Evolutionary conservation across 2,329 filamentous ascomycete species (phyloP).

Genomic region (Aspergillus texensis): DNA sequence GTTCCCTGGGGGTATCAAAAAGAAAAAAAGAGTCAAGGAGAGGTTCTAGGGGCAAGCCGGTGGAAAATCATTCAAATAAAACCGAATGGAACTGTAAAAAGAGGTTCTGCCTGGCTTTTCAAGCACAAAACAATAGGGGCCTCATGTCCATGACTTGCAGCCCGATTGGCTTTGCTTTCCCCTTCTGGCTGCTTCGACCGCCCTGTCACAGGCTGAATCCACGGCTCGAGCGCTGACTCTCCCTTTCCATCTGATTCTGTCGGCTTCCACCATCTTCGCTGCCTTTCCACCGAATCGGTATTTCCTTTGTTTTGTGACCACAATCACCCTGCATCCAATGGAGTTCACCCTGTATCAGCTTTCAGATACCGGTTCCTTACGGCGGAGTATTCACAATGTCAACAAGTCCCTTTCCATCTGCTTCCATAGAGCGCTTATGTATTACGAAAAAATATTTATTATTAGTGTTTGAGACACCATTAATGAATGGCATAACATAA

Average conservation of each 20-base stretch:
- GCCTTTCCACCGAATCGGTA: slow-evolving; percentile 23
- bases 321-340: neutral
- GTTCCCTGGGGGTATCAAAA: neutral
- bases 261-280: slow-evolving; percentile 36
- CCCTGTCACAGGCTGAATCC: slow-evolving; percentile 17
- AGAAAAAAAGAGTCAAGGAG: neutral
- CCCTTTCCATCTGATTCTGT: slow-evolving; percentile 31
- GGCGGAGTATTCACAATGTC: neutral
- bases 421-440: slow-evolving; percentile 1
- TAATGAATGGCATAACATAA: neutral
- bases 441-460: neutral
- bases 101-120: slow-evolving; percentile 12
- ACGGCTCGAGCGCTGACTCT: slow-evolving; percentile 33
- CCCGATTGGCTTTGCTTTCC: slow-evolving; percentile 11
- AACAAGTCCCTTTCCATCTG: neutral
- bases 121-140: slow-evolving; percentile 5
- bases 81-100: neutral
- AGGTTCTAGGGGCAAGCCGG: neutral
- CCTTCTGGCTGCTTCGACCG: slow-evolving; percentile 22
- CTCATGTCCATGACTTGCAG: slow-evolving; percentile 3
- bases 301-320: slow-evolving; percentile 8
- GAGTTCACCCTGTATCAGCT: slow-evolving; percentile 6
- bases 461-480: neutral
- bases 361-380: slow-evolving; percentile 6
- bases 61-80: neutral